phyloP scores from a whole-genome alignment of 495 filamentous ascomycete species.

The Talaromyces borbonicus region DNA sequence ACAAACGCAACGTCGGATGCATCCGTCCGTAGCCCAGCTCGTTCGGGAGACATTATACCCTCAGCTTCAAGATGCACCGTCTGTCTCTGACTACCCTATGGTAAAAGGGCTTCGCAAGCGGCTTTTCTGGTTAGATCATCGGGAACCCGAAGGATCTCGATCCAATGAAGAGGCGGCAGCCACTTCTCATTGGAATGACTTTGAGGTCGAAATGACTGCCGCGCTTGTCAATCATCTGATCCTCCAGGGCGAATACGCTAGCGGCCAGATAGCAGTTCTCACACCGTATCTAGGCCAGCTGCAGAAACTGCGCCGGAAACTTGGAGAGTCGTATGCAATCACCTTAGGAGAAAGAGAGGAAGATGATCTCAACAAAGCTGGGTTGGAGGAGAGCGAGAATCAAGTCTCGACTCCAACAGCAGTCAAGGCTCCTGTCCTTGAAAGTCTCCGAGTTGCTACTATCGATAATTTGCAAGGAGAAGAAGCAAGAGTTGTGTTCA shows the following conservation, averaged over 20 bases:
- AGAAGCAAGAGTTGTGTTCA: slow-evolving; percentile 69
- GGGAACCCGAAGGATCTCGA: slow-evolving; percentile 39
- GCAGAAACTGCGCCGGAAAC: slow-evolving; percentile 41
- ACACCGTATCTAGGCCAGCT: slow-evolving; percentile 73
- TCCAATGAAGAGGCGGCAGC: slow-evolving; percentile 29
- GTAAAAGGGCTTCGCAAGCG: slow-evolving; percentile 55
- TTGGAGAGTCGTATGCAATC: slow-evolving; percentile 48
- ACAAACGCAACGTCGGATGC: slow-evolving; percentile 67
- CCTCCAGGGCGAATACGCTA: slow-evolving; percentile 55
- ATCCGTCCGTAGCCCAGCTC: slow-evolving; percentile 55
- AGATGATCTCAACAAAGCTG: slow-evolving; percentile 46
- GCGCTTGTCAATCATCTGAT: slow-evolving; percentile 63
- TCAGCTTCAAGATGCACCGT: slow-evolving; percentile 44
- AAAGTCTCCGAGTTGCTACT: slow-evolving; percentile 61
- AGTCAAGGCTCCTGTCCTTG: slow-evolving; percentile 43
- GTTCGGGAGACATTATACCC: slow-evolving; percentile 57
- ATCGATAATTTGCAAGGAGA: slow-evolving; percentile 87
- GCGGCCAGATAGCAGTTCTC: slow-evolving; percentile 64
- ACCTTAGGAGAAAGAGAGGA: slow-evolving; percentile 57
- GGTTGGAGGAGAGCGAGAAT: slow-evolving; percentile 24
- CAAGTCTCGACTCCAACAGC: slow-evolving; percentile 7
- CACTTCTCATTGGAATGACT: slow-evolving; percentile 56
- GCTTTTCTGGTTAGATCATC: slow-evolving; percentile 70
- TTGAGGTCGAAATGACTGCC: slow-evolving; percentile 56
- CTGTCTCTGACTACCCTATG: slow-evolving; percentile 43